A percentile compares a stretch with the other conserved stretches of the same genome.
Evolutionary conservation across 495 filamentous ascomycete genomes (phyloP).

Genomic region (Neurospora africana): DNA sequence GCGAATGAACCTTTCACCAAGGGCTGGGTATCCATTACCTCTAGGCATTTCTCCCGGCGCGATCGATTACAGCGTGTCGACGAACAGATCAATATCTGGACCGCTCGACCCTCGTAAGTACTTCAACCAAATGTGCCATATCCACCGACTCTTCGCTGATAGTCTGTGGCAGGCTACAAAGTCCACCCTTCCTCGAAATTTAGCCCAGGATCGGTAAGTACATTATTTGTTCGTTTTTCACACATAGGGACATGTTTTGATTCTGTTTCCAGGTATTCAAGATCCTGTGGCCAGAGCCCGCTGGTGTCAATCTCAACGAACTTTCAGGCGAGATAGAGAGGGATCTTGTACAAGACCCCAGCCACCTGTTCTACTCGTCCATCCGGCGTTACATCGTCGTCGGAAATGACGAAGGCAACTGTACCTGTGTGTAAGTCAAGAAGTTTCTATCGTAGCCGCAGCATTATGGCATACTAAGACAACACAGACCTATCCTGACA

Average conservation of each 20-base stretch:
- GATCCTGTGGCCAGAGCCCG: constrained; percentile 36
- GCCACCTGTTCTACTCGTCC: constrained; percentile 25
- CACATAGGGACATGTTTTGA: background rate
- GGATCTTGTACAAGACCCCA: background rate
- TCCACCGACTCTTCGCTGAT: background rate
- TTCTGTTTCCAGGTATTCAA: constrained; percentile 32
- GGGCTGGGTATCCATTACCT: background rate
- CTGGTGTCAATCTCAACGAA: constrained; percentile 21
- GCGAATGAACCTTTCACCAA: background rate
- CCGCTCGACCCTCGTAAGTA: constrained; percentile 8
- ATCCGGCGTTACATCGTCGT: constrained; percentile 39
- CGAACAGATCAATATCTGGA: background rate
- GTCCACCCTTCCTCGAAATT: constrained; percentile 33
- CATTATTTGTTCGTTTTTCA: background rate
- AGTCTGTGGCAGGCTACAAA: constrained; percentile 22
- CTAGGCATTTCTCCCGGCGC: background rate
- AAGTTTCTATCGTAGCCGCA: background rate
- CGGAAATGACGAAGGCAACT: constrained; percentile 35
- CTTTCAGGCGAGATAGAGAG: background rate
- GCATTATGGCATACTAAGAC: constrained; percentile 3
- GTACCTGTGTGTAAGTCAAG: constrained; percentile 37
- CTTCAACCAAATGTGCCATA: background rate
- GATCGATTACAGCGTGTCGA: background rate
- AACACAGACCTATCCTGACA: constrained; percentile 34
- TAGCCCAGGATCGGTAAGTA: constrained; percentile 29